Conservation (phyloP, 2,329 filamentous ascomycete genomes). For the Cercospora berteroae region DNA sequence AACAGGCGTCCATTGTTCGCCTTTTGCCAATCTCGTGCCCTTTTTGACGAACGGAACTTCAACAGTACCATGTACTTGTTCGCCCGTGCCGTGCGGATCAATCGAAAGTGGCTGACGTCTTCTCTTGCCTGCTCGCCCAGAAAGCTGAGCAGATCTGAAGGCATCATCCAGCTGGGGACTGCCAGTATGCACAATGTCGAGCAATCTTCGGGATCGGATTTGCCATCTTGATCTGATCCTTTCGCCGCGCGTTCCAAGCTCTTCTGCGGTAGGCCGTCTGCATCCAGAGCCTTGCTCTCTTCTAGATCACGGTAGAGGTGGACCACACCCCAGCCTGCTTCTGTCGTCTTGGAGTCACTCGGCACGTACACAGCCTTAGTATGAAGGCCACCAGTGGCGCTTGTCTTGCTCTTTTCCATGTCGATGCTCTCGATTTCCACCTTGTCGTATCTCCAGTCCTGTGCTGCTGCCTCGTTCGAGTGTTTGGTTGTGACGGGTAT, state of each 20-base stretch:
- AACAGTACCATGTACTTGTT: slow-evolving; percentile 94
- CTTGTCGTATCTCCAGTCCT: slow-evolving; percentile 79
- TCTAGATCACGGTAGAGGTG: slow-evolving; percentile 87
- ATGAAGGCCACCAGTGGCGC: slow-evolving; percentile 55
- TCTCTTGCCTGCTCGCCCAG: slow-evolving; percentile 83
- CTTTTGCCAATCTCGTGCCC: slow-evolving; percentile 74
- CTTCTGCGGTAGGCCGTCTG: slow-evolving; percentile 44
- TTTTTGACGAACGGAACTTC: slow-evolving; percentile 77
- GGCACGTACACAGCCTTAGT: slow-evolving; percentile 80
- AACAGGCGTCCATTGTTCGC: slow-evolving; percentile 93
- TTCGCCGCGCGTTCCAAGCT: slow-evolving; percentile 28
- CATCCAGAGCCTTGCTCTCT: slow-evolving; percentile 64
- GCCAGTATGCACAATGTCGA: slow-evolving; percentile 90
- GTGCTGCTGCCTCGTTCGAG: slow-evolving; percentile 51
- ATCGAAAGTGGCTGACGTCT: slow-evolving; percentile 86
- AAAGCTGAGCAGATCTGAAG: slow-evolving; percentile 86
- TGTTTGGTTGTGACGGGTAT: slow-evolving; percentile 37
- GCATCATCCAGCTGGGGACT: slow-evolving; percentile 89
- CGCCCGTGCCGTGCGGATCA: slow-evolving; percentile 84
- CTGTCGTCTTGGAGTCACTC: slow-evolving; percentile 67
- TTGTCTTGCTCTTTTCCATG: slow-evolving; percentile 51
- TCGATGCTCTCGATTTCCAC: slow-evolving; percentile 80
- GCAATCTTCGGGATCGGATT: slow-evolving; percentile 61
- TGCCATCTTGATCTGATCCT: slow-evolving; percentile 20
- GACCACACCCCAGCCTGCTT: slow-evolving; percentile 87